Evolutionary conservation across 108 stramenopile species (phyloP).

Genomic region (Nitzschia putrida): DNA sequence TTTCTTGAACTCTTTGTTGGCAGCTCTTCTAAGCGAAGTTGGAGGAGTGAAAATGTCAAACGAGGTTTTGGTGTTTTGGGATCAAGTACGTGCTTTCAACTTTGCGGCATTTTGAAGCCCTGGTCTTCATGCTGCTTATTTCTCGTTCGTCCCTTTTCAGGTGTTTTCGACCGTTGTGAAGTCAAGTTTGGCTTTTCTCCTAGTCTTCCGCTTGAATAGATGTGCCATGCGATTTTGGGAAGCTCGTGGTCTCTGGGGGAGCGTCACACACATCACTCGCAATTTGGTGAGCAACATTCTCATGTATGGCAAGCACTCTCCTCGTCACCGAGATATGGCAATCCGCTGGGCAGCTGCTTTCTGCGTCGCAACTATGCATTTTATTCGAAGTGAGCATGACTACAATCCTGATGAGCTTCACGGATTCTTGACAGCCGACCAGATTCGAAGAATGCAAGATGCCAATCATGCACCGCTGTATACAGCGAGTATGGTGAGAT

Average conservation of each 20-base stretch:
- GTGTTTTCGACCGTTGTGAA: constrained; percentile 40
- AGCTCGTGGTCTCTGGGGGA: constrained; percentile 45
- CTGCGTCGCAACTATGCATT: constrained; percentile 36
- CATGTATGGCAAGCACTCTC: constrained; percentile 34
- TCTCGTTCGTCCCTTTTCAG: not conserved
- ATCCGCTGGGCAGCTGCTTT: constrained; percentile 46
- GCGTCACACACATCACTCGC: constrained; percentile 30
- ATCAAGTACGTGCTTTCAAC: constrained; percentile 1
- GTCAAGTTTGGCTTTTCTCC: constrained; percentile 45
- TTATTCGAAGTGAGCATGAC: constrained; percentile 35
- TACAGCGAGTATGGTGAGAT: constrained; percentile 38
- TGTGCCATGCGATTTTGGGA: constrained; percentile 57
- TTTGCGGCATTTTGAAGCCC: not conserved
- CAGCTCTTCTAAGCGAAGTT: constrained; percentile 20
- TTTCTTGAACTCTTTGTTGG: constrained; percentile 23
- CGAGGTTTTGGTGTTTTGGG: constrained; percentile 27
- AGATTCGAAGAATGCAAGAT: constrained; percentile 28
- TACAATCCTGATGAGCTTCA: constrained; percentile 18
- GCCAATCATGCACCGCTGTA: constrained; percentile 39
- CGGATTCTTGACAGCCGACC: constrained; percentile 30
- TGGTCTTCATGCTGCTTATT: no score
- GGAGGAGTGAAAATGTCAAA: constrained; percentile 18
- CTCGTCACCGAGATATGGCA: constrained; percentile 38
- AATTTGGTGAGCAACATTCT: constrained; percentile 33
- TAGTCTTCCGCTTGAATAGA: constrained; percentile 61